Evolutionary conservation across 2,329 filamentous ascomycete species (phyloP), one percentile per base, ranked within the genome.

Genomic region (Neofusicoccum sp.): DNA sequence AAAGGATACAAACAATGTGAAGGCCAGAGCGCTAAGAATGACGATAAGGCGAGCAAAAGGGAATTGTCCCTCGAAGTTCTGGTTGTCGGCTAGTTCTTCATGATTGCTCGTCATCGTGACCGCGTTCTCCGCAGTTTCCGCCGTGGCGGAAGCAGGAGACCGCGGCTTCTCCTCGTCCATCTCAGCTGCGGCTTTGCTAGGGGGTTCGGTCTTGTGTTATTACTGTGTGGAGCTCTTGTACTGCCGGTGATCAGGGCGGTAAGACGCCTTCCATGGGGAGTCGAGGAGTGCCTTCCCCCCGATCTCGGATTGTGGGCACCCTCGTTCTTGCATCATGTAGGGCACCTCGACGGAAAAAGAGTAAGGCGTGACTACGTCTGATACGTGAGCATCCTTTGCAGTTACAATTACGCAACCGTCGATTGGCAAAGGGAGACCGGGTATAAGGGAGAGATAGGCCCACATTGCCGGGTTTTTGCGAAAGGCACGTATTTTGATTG

Each of bases 1-100:
- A 2, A 75, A 69, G 1, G 71, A 72, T 4, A 78, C 67, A 1
- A 78, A 56, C 38, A 56, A 43, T 12, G 51, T 56, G 36, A 56
- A 56, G 4, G 51, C 51, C 9, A 56, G 51, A 14, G 38, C 51
- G n/a, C 51, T 56, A 8, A 56, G 28, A 20, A 56, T 56, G 26
- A 56, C 38, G 33, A 56, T 41, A 26, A 56, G 11, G 2, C 51
- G 51, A n/a, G 26, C 8, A 8, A 56, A 56, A 3, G 31, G 31
- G 28, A 43, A 56, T 28, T 56, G 51, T 26, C 51, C 51, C 11
- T 56, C 51, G 28, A 56, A 56, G 9, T 56, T 56, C 38, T 56
- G 51, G 28, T 56, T 43, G n/a, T 56, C 51, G 8, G 43, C 38
- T 6, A 56, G 51, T n/a, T n/a, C n/a, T 33, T 56, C 38, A 43